phyloP scores from a whole-genome alignment of 495 filamentous ascomycete species.

The Talaromyces nanjingensis region DNA sequence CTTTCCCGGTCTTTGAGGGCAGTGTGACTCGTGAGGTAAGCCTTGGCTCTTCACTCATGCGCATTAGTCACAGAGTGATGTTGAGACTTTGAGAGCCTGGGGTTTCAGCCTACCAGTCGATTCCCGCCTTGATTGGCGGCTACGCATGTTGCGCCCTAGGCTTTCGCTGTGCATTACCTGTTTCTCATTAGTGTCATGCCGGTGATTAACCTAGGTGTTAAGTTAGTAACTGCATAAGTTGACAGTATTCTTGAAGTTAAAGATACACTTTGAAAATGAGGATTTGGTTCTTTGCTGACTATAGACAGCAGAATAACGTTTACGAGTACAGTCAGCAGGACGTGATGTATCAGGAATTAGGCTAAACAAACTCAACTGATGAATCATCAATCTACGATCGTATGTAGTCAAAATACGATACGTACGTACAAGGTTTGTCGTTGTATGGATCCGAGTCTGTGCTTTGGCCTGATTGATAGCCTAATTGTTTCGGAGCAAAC shows the following conservation, averaged over 20 bases:
- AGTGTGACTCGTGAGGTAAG: background rate
- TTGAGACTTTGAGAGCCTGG: background rate
- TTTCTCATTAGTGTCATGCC: background rate
- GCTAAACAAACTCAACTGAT: background rate
- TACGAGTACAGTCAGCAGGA: background rate
- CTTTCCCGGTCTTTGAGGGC: background rate
- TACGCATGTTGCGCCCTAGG: background rate
- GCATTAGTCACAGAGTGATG: background rate
- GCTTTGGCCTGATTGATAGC: background rate
- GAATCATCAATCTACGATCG: background rate
- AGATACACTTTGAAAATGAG: background rate
- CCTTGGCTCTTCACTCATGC: background rate
- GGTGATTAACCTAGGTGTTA: background rate
- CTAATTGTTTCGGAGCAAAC: background rate
- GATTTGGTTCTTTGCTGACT: background rate
- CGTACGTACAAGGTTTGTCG: background rate
- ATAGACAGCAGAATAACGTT: background rate
- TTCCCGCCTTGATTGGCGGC: background rate
- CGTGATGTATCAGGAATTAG: background rate
- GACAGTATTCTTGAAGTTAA: background rate
- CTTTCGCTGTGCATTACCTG: background rate
- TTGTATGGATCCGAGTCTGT: background rate
- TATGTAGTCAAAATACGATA: background rate
- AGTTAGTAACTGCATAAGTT: background rate
- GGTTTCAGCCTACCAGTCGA: constrained; percentile 1